Percentiles rank a stretch among this genome's conserved stretches.
phyloP scores from a whole-genome alignment of 306 rosid species.

The Medicago ruthenica region DNA sequence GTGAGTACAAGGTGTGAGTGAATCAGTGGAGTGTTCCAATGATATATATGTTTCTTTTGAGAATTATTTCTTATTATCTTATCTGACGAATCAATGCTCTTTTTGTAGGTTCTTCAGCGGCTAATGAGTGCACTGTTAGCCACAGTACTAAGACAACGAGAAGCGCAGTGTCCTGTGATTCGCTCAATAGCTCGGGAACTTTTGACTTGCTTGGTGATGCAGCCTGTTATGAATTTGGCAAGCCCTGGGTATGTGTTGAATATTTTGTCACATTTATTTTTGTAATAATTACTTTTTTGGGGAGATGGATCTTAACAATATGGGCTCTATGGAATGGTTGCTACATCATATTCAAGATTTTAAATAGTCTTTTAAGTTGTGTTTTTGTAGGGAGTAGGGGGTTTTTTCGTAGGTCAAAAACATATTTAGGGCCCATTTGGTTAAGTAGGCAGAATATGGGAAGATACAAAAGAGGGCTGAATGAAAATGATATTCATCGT shows the following conservation, averaged over 20 bases:
- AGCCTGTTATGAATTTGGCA: constrained; percentile 87
- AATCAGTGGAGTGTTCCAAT: constrained; percentile 79
- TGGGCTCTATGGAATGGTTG: constrained; percentile 20
- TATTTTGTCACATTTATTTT: constrained; percentile 27
- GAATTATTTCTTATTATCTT: constrained; percentile 41
- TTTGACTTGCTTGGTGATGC: constrained; percentile 86
- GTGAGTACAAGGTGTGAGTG: constrained; percentile 99
- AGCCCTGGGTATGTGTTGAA: constrained; percentile 86
- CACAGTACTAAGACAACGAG: constrained; percentile 74
- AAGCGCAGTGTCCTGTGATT: constrained; percentile 86
- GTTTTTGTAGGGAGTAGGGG: neutral
- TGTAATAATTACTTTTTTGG: constrained; percentile 7
- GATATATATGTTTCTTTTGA: constrained; percentile 41
- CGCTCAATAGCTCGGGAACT: constrained; percentile 89
- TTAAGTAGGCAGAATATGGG: constrained; percentile 28
- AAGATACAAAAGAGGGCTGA: constrained; percentile 13
- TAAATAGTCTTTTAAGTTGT: neutral
- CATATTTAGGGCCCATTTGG: constrained; percentile 16
- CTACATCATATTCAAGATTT: constrained; percentile 14
- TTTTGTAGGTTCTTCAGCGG: constrained; percentile 78
- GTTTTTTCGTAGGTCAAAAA: constrained; percentile 13
- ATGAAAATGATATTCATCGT: constrained; percentile 19
- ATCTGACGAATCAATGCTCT: constrained; percentile 45
- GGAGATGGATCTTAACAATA: constrained; percentile 14
- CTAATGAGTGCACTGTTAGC: constrained; percentile 88